Base-by-base conservation (phyloP, 2,329 filamentous ascomycete species). In the Metarhizium rileyi region DNA sequence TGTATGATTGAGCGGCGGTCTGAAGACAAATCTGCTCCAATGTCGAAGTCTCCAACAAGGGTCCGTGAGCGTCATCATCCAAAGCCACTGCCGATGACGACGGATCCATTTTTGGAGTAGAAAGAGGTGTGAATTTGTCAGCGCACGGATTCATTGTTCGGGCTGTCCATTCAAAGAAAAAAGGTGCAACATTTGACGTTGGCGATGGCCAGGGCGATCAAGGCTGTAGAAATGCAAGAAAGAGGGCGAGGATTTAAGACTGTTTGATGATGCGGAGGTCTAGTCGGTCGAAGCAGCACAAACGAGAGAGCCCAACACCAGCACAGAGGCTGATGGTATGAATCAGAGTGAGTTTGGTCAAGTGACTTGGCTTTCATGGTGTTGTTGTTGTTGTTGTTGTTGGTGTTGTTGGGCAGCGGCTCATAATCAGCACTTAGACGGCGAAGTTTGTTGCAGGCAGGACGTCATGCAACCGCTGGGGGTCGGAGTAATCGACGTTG, bases 91-190 rank as follows among this genome's bases (percentile, higher is more conserved):
- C 35, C 18, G 40, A 23, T 23, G 48, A 48, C 20, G 51, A 52
- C 38, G 42, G 33, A 2, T 44, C 42, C 27, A 45, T 22, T 22
- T 23, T 33, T 20, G 48, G 46, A 46, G 35, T 33, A 16, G 28
- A 46, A 27, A 44, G 35, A 43, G 51, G 48, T n/a, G 36, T 50
- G 12, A 52, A 44, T 23, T 52, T 38, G 26, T 36, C 26, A 10
- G 51, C 46, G 48, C 48, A 50, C 18, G 51, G 46, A 48, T 52
- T 52, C 46, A 50, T 52, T 28, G 18, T 22, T 27, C n/a, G 36
- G 20, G 4, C 9, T 41, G 46, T 48, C 36, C 44, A 10, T 5
- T n/a, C 10, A 20, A 14, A 25, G 28, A 33, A 8, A 33, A 8
- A 3, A 8, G 2, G 26, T 23, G 20, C 14, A 23, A 43, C 23